Percentiles rank a stretch among this genome's conserved stretches.
These are phyloP conservation scores for Cercospora nicotianae DNA, from an alignment of 2,329 filamentous ascomycete genomes.

Conservation along the genomic window DNA sequence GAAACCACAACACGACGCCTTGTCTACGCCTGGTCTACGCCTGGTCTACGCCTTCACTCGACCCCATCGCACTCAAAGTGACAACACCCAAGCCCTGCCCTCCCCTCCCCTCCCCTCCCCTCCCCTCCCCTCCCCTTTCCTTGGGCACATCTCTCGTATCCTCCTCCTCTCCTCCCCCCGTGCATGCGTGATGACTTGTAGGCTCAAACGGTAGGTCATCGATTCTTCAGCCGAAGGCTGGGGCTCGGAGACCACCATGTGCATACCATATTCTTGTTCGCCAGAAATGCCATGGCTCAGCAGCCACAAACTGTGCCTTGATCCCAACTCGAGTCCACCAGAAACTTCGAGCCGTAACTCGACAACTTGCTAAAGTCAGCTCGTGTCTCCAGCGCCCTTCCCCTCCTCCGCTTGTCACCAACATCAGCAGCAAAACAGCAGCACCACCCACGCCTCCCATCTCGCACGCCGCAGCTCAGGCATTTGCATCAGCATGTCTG, in stretches of 20 bases:
- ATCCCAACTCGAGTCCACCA: background rate
- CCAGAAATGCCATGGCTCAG: background rate
- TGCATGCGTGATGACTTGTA: background rate
- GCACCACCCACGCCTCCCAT: background rate
- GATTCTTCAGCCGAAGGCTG: background rate
- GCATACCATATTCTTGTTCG: background rate
- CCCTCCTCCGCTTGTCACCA: background rate
- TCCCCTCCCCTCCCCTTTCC: background rate
- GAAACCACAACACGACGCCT: background rate
- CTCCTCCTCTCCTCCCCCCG: background rate
- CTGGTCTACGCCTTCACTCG: background rate
- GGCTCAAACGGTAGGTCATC: constrained; percentile 1
- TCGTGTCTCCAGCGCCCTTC: background rate
- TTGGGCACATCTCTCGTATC: background rate
- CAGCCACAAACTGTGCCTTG: background rate
- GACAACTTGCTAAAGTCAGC: background rate
- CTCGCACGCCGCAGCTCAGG: background rate
- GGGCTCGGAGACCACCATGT: background rate
- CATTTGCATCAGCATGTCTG: background rate
- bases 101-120: background rate
- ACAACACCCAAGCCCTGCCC: background rate
- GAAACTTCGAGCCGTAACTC: background rate
- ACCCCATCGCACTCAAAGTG: background rate
- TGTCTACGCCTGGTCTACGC: constrained; percentile 3
- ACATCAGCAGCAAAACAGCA: background rate